Conservation (phyloP, 2,329 filamentous ascomycete genomes). For the Ilyonectria destructans region DNA sequence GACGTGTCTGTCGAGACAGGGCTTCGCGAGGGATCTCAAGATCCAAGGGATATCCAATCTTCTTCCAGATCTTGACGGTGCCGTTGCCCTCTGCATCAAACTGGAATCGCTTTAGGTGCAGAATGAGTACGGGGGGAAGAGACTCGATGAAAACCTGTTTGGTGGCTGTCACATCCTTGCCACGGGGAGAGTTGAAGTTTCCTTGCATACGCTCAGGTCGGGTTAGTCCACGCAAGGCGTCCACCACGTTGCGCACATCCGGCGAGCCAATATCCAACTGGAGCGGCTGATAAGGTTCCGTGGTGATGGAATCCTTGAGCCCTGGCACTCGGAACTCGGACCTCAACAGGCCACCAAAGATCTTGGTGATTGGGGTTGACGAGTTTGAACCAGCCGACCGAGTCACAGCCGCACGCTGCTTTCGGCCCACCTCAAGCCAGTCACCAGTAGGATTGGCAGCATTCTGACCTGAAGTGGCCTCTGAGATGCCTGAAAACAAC, state of each 20-base stretch:
- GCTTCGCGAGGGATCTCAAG: slow-evolving; percentile 94
- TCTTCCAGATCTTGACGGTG: slow-evolving; percentile 99
- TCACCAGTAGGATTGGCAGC: slow-evolving; percentile 60
- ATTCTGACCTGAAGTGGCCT: slow-evolving; percentile 49
- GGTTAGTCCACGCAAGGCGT: slow-evolving; percentile 89
- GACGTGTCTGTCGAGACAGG: slow-evolving; percentile 81
- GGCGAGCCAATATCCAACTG: slow-evolving; percentile 94
- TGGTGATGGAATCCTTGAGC: slow-evolving; percentile 90
- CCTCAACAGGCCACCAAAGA: slow-evolving; percentile 92
- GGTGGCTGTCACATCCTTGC: slow-evolving; percentile 83
- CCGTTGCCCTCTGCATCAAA: slow-evolving; percentile 87
- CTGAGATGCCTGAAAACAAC: slow-evolving; percentile 52
- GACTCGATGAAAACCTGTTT: slow-evolving; percentile 97
- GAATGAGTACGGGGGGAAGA: slow-evolving; percentile 90
- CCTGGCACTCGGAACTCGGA: slow-evolving; percentile 92
- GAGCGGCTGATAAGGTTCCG: slow-evolving; percentile 94
- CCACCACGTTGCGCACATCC: slow-evolving; percentile 90
- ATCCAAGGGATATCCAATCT: slow-evolving; percentile 94
- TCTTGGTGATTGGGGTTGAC: slow-evolving; percentile 90
- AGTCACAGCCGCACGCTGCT: slow-evolving; percentile 89
- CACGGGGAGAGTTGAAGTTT: slow-evolving; percentile 85
- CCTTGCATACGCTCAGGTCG: slow-evolving; percentile 88
- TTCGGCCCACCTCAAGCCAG: slow-evolving; percentile 95
- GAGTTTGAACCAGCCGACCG: slow-evolving; percentile 84
- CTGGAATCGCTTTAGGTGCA: slow-evolving; percentile 97